Conservation (phyloP, 768 basidiomycete species). For the Boletellus sp. region DNA sequence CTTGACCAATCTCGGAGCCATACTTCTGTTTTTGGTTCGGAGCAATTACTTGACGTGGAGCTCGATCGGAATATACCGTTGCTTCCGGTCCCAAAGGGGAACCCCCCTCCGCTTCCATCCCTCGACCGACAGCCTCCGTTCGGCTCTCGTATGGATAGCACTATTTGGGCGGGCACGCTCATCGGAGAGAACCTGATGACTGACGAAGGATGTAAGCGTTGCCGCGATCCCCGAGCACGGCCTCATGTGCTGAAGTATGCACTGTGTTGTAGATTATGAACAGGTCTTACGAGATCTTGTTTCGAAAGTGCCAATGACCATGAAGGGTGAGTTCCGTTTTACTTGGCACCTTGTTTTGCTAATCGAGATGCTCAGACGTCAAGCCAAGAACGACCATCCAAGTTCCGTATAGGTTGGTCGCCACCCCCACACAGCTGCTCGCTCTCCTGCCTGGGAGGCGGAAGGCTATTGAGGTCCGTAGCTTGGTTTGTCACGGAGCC, state of each 20-base stretch:
- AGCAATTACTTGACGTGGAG: slow-evolving; percentile 50
- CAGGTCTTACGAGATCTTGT: slow-evolving; percentile 34
- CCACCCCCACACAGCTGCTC: slow-evolving; percentile 33
- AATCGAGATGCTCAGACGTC: slow-evolving; percentile 28
- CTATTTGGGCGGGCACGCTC: not conserved
- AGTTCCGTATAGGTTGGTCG: slow-evolving; percentile 39
- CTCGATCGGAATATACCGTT: slow-evolving; percentile 42
- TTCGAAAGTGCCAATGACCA: slow-evolving; percentile 42
- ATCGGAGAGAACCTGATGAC: not conserved
- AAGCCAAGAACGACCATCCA: slow-evolving; percentile 28
- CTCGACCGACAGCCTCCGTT: slow-evolving; percentile 22
- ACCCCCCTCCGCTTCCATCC: slow-evolving; percentile 22
- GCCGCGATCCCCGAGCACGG: not conserved
- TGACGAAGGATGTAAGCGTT: slow-evolving; percentile 21
- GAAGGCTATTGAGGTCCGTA: slow-evolving; percentile 47
- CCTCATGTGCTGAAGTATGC: not conserved
- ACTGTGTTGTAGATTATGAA: slow-evolving; percentile 29
- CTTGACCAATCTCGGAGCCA: slow-evolving; percentile 40
- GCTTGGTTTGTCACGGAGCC: not conserved
- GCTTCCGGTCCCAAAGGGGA: slow-evolving; percentile 26
- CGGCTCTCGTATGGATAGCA: not conserved
- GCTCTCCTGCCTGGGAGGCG: slow-evolving; percentile 40
- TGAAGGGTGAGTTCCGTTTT: slow-evolving; percentile 33
- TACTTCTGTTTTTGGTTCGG: slow-evolving; percentile 40
- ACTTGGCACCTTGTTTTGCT: not conserved